Percentiles rank a stretch among this genome's conserved stretches.
These are phyloP conservation scores for Discostella stelligera DNA, from an alignment of 352 stramenopile species.

Conservation along the genomic window DNA sequence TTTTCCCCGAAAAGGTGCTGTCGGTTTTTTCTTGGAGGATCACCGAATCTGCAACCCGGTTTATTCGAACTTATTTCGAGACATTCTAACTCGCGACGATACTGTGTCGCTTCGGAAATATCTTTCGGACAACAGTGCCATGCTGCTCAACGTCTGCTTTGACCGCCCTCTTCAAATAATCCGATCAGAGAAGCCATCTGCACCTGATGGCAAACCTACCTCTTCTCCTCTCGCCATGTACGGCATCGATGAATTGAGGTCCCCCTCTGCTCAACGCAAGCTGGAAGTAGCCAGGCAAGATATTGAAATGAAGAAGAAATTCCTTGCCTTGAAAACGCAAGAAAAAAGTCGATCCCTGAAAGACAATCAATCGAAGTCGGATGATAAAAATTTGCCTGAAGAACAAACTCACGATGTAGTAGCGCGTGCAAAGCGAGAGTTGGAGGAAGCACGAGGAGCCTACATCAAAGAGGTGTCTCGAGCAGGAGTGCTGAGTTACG, in stretches of 20 bases:
- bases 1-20: constrained; percentile 24
- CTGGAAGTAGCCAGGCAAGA: constrained; percentile 56
- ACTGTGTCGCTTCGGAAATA: constrained; percentile 87
- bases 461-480: constrained; percentile 56
- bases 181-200: constrained; percentile 70
- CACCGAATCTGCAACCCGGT: constrained; percentile 79
- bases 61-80: constrained; percentile 92
- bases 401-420: constrained; percentile 18
- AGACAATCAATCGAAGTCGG: constrained; percentile 31
- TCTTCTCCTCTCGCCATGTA: constrained; percentile 50
- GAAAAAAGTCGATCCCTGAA: constrained; percentile 47
- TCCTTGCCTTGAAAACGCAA: constrained; percentile 55
- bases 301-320: constrained; percentile 69
- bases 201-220: constrained; percentile 31
- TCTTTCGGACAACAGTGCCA: constrained; percentile 87
- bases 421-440: constrained; percentile 40
- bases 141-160: constrained; percentile 92
- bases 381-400: constrained; percentile 31
- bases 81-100: constrained; percentile 90
- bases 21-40: constrained; percentile 70
- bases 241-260: constrained; percentile 67
- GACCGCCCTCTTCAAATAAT: constrained; percentile 80
- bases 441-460: constrained; percentile 40
- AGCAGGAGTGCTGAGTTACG: constrained; percentile 21
- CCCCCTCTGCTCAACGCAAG: constrained; percentile 56